A percentile compares a stretch with the other conserved stretches of the same genome.
phyloP scores from a whole-genome alignment of 495 filamentous ascomycete genomes.

The Chaetomium cochliodes region DNA sequence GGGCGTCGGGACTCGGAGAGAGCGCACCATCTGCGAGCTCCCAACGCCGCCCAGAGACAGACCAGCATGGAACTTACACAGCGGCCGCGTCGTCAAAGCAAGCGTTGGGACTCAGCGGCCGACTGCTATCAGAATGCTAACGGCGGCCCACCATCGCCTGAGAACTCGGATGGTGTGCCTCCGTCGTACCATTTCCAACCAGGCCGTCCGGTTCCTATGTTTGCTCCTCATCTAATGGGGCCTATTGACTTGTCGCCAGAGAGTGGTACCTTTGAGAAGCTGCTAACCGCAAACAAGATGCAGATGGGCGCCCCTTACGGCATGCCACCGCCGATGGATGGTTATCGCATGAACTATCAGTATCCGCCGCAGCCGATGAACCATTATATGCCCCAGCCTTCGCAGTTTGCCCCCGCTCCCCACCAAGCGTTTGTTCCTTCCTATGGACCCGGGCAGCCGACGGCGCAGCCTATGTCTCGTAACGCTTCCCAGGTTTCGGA shows the following conservation, averaged over 20 bases:
- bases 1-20: conserved; percentile 47
- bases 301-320: conserved; percentile 50
- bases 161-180: conserved; percentile 31
- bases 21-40: conserved; percentile 40
- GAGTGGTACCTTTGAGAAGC: conserved; percentile 67
- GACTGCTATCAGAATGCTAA: conserved; percentile 29
- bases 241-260: conserved; percentile 63
- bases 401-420: conserved; percentile 45
- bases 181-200: conserved; percentile 31
- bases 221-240: conserved; percentile 40
- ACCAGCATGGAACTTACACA: conserved; percentile 29
- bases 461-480: conserved; percentile 71
- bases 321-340: conserved; percentile 33
- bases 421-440: conserved; percentile 45
- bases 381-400: conserved; percentile 51
- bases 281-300: conserved; percentile 63
- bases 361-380: conserved; percentile 34
- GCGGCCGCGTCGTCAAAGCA: conserved; percentile 41
- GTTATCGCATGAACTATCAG: conserved; percentile 29
- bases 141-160: conserved; percentile 25
- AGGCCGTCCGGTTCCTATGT: conserved; percentile 35
- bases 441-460: conserved; percentile 46
- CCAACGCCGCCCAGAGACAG: conserved; percentile 36
- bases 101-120: conserved; percentile 39
- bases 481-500: conserved; percentile 78